Evolutionary conservation across 768 basidiomycete species (phyloP).

Genomic region (Kwoniella heveanensis): DNA sequence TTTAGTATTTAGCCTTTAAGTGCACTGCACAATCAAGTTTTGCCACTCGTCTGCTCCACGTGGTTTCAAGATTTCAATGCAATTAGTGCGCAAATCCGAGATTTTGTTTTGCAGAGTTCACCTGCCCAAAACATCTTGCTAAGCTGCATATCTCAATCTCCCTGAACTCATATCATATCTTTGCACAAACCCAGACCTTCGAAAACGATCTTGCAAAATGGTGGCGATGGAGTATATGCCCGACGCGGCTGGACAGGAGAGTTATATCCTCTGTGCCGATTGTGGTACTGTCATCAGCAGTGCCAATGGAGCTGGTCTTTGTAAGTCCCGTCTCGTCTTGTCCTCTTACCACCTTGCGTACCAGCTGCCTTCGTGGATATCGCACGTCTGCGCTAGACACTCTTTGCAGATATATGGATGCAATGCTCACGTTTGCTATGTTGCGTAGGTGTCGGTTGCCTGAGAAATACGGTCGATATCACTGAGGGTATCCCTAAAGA

Average conservation of each 20-base stretch:
- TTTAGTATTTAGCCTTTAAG: too few relatives aligned
- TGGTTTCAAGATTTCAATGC: neutral
- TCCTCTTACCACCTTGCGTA: neutral
- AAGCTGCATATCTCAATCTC: neutral
- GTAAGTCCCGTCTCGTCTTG: conserved; percentile 27
- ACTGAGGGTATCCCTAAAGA: conserved; percentile 90
- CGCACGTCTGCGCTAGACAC: too few relatives aligned
- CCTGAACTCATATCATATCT: neutral
- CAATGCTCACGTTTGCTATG: too few relatives aligned
- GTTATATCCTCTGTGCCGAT: conserved; percentile 56
- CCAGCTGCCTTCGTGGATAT: too few relatives aligned
- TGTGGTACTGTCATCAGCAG: conserved; percentile 54
- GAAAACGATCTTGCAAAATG: conserved; percentile 27
- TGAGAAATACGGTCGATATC: conserved; percentile 76
- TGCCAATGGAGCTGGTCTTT: conserved; percentile 53
- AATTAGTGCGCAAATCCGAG: neutral
- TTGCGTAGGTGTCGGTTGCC: conserved; percentile 53
- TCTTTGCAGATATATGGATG: too few relatives aligned
- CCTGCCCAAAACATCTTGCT: neutral
- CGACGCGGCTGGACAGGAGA: conserved; percentile 45
- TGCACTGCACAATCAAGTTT: neutral
- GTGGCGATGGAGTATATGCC: conserved; percentile 53
- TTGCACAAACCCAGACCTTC: neutral
- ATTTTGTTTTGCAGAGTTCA: neutral
- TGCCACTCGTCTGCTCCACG: neutral